Evolutionary conservation across 768 basidiomycete species (phyloP).

Genomic region (Lactarius hatsudake): DNA sequence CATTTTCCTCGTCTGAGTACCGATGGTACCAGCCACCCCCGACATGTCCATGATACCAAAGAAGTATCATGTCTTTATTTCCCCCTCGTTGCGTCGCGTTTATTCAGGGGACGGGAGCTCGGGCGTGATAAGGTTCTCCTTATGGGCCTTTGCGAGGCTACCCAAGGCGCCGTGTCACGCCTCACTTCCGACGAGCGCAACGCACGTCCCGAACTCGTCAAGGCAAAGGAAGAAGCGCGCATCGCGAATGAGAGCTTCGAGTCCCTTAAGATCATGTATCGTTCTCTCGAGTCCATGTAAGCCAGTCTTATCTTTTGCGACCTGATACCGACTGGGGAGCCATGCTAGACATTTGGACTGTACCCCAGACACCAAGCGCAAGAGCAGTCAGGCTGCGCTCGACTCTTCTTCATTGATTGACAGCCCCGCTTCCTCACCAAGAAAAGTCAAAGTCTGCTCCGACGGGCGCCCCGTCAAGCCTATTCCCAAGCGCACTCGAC

Average conservation of each 20-base stretch:
- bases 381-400: conserved; percentile 15
- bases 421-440: background rate
- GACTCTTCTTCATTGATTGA: conserved; percentile 1
- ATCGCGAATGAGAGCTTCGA: background rate
- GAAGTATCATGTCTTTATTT: conserved; percentile 21
- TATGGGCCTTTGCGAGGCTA: conserved; percentile 5
- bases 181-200: conserved; percentile 14
- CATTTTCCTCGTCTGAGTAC: background rate
- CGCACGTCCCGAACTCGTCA: conserved; percentile 7
- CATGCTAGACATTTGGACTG: background rate
- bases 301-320: background rate
- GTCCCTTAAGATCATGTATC: background rate
- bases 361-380: background rate
- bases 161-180: background rate
- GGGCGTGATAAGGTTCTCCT: conserved; percentile 21
- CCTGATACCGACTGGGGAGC: background rate
- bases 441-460: background rate
- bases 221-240: background rate
- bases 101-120: background rate
- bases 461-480: background rate
- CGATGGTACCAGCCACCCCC: conserved; percentile 4
- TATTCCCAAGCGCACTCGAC: conserved; percentile 2
- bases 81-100: conserved; percentile 20
- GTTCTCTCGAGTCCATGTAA: background rate
- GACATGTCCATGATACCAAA: conserved; percentile 13